Conservation (phyloP, 805 yeast species). For the Scheffersomyces spartinae region DNA sequence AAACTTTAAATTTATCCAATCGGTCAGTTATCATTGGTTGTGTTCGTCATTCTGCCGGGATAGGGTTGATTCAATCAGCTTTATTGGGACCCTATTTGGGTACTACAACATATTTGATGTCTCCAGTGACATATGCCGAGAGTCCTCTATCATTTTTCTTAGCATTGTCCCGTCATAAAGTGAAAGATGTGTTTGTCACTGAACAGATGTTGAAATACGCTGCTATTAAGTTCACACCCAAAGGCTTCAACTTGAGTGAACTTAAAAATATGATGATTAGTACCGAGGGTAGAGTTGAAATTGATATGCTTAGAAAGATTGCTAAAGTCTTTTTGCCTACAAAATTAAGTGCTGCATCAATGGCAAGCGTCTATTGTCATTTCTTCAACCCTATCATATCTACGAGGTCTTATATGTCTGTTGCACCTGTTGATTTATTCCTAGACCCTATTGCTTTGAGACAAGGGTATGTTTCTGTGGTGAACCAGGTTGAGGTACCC, state of each 20-base stretch:
- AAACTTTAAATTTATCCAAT: slow-evolving; percentile 75
- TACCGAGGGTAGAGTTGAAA: slow-evolving; percentile 63
- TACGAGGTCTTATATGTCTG: slow-evolving; percentile 75
- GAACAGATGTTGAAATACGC: slow-evolving; percentile 76
- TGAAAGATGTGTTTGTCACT: slow-evolving; percentile 78
- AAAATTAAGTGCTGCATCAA: slow-evolving; percentile 52
- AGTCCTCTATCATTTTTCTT: slow-evolving; percentile 64
- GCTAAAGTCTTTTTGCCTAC: slow-evolving; percentile 54
- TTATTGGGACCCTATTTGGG: slow-evolving; percentile 81
- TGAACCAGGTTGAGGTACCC: slow-evolving; percentile 60
- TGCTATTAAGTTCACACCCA: slow-evolving; percentile 44
- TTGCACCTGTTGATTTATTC: slow-evolving; percentile 80
- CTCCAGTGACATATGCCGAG: slow-evolving; percentile 66
- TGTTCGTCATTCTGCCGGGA: slow-evolving; percentile 71
- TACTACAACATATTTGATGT: slow-evolving; percentile 67
- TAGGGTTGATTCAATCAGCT: slow-evolving; percentile 83
- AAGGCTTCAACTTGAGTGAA: slow-evolving; percentile 47
- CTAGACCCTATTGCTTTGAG: slow-evolving; percentile 80
- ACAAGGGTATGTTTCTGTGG: slow-evolving; percentile 77
- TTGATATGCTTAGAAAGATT: slow-evolving; percentile 43
- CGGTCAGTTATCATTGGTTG: slow-evolving; percentile 72
- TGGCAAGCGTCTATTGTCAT: slow-evolving; percentile 72
- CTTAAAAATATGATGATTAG: slow-evolving; percentile 79
- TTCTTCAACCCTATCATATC: slow-evolving; percentile 73
- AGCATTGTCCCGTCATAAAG: slow-evolving; percentile 61